Conservation (phyloP, 352 stramenopile genomes). For the Phytophthora cactorum region DNA sequence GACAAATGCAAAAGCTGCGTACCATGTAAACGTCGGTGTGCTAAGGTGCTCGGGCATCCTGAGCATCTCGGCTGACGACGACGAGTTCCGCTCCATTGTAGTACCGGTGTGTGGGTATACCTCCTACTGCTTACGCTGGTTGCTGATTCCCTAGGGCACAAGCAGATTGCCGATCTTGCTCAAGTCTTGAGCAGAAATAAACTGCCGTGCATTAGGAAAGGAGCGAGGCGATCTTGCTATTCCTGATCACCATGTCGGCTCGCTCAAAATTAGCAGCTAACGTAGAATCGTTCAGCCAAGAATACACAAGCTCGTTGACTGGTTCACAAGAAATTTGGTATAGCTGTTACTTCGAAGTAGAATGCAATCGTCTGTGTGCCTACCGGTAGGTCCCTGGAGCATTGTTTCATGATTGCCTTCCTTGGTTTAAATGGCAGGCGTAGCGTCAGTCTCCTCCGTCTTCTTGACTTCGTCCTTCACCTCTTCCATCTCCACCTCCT, state of each 20-base stretch:
- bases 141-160: not conserved
- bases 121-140: not conserved
- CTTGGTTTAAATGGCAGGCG: constrained; percentile 19
- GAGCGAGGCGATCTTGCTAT: constrained; percentile 23
- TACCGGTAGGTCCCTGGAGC: too few relatives aligned
- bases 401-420: not conserved
- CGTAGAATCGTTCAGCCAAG: not conserved
- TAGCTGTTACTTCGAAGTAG: constrained; percentile 5
- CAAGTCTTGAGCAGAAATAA: constrained; percentile 29
- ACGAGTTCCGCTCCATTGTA: constrained; percentile 18
- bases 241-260: constrained; percentile 13
- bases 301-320: not conserved
- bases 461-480: constrained; percentile 8
- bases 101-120: not conserved
- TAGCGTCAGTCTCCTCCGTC: constrained; percentile 17
- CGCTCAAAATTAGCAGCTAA: not conserved
- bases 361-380: constrained; percentile 13
- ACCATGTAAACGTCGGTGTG: constrained; percentile 79
- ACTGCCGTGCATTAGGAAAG: constrained; percentile 1
- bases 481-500: constrained; percentile 18
- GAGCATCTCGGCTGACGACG: constrained; percentile 26
- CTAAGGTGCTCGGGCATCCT: constrained; percentile 40
- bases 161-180: not conserved
- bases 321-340: too few relatives aligned
- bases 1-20: constrained; percentile 4